Evolutionary conservation across 78 protist genomes (phyloP).

Genomic region (Emiliania huxleyi): DNA sequence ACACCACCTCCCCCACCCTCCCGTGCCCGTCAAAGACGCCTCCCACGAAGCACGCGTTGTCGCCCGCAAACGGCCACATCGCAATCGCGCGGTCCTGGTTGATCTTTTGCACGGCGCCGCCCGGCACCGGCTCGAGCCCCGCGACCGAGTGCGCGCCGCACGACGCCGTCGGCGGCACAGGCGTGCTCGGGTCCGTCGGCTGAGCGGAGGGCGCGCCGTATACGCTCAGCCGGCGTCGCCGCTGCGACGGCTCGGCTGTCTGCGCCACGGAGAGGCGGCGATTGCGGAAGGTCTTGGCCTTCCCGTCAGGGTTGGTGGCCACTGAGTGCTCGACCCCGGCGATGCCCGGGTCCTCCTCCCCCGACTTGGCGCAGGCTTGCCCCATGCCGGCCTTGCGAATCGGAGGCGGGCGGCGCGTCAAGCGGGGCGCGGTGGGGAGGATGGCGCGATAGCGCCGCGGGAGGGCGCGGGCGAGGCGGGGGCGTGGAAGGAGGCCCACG

Average conservation of each 20-base stretch:
- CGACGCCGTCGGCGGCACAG: not conserved
- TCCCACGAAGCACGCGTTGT: not conserved
- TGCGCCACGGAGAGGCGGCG: not conserved
- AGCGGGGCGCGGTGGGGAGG: too few relatives aligned
- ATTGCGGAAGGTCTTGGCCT: not conserved
- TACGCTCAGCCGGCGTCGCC: not conserved
- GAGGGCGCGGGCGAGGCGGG: too few relatives aligned
- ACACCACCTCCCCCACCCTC: not conserved
- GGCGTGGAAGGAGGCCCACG: too few relatives aligned
- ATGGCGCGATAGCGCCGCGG: too few relatives aligned
- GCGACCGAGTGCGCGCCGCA: not conserved
- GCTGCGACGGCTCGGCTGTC: too few relatives aligned
- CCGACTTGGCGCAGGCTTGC: too few relatives aligned
- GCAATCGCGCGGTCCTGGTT: conserved; percentile 21
- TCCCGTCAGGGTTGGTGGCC: not conserved
- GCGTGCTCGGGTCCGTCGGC: not conserved
- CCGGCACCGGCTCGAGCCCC: conserved; percentile 9
- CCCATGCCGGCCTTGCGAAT: too few relatives aligned
- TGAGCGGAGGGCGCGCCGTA: not conserved
- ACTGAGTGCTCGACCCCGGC: too few relatives aligned
- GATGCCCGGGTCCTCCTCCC: too few relatives aligned
- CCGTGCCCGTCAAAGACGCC: conserved; percentile 29
- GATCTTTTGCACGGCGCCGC: not conserved
- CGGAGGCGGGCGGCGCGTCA: too few relatives aligned
- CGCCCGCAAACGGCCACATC: not conserved